Evolutionary conservation across 305 asterid species (phyloP).

Genomic region (Solanum chacoense): DNA sequence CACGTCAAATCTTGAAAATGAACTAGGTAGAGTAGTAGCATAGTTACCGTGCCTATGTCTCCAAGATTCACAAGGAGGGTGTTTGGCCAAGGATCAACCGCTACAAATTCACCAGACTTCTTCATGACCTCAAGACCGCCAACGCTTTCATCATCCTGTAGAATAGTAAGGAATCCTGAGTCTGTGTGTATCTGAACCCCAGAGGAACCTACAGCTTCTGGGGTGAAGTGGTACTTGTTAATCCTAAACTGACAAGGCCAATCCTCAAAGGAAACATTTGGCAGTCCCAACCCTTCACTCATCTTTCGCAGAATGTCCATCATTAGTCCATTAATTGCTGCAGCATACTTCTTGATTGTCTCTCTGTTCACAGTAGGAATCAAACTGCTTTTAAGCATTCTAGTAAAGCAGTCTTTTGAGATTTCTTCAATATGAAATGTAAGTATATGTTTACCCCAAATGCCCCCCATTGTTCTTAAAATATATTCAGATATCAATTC

Average conservation of each 20-base stretch:
- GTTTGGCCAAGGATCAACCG: constrained; percentile 25
- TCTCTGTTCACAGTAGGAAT: constrained; percentile 8
- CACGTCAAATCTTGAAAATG: neutral
- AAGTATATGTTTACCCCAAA: neutral
- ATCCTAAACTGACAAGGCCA: constrained; percentile 34
- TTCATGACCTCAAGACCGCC: constrained; percentile 33
- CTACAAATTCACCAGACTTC: constrained; percentile 21
- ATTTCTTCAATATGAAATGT: neutral
- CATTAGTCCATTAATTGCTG: constrained; percentile 10
- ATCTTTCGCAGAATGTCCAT: constrained; percentile 12
- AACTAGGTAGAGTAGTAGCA: neutral
- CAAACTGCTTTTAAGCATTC: neutral
- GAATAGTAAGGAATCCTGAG: constrained; percentile 23
- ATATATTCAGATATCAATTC: neutral
- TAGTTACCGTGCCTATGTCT: constrained; percentile 23
- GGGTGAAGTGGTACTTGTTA: constrained; percentile 19
- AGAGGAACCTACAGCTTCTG: constrained; percentile 16
- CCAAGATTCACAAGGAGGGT: constrained; percentile 28
- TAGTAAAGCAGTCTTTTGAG: neutral
- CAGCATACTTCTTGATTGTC: constrained; percentile 15
- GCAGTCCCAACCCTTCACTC: constrained; percentile 16
- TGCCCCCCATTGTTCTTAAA: neutral
- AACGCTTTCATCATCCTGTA: constrained; percentile 26
- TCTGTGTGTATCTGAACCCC: constrained; percentile 27
- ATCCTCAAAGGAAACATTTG: constrained; percentile 5